Conservation (phyloP, 148 eudicot genomes). For the Polygonum maritimum region DNA sequence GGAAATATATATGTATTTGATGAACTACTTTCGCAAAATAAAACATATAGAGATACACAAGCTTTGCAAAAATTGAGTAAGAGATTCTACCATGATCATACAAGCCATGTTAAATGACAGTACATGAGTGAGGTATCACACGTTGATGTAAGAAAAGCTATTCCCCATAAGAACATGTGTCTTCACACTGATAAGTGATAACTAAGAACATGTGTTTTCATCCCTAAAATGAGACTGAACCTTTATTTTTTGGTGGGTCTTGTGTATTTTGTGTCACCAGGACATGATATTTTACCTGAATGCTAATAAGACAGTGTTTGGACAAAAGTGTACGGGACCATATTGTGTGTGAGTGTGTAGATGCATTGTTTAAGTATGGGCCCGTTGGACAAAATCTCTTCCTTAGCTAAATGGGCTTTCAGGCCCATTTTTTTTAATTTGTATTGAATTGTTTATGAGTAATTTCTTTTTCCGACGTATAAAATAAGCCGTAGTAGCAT, state of each 20-base stretch:
- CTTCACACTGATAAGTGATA: not conserved
- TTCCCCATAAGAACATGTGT: not conserved
- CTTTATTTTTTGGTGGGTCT: not conserved
- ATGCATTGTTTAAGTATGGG: not conserved
- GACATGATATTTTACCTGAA: not conserved
- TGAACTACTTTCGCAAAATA: not conserved
- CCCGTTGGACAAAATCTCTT: not conserved
- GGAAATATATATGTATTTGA: not conserved
- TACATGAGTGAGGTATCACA: not conserved
- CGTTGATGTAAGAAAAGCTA: not conserved
- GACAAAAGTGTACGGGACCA: slow-evolving; percentile 1
- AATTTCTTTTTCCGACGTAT: too few species aligned
- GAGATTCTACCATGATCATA: slow-evolving; percentile 1
- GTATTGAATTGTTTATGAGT: too few species aligned
- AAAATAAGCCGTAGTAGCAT: too few species aligned
- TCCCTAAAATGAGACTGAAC: not conserved
- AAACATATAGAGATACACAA: not conserved
- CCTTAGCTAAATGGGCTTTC: not conserved
- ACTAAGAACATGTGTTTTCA: not conserved
- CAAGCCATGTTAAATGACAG: not conserved
- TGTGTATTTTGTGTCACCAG: not conserved
- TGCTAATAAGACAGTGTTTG: not conserved
- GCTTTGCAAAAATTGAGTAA: not conserved
- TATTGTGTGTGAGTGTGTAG: not conserved
- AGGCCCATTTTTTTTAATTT: not conserved